Evolutionary conservation across 192 early-diverging fungal genomes (phyloP).

Genomic region (Chytriomyces sp.): DNA sequence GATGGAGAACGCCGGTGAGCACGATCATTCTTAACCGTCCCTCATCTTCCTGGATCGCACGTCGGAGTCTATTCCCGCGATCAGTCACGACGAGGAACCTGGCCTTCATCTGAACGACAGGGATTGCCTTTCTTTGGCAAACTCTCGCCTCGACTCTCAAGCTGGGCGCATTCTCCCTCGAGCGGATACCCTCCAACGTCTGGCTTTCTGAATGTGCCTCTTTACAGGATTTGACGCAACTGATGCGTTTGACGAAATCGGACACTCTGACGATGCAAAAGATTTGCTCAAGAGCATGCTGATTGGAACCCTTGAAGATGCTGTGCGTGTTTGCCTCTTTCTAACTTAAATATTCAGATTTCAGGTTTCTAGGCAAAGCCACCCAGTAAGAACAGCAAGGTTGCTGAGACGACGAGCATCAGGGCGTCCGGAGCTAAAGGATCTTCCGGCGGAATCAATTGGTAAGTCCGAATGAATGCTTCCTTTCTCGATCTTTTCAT

Average conservation of each 20-base stretch:
- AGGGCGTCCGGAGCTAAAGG: background rate
- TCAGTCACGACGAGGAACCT: background rate
- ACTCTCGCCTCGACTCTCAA: background rate
- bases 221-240: conserved; percentile 71
- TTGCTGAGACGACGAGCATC: conserved; percentile 16
- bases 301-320: conserved; percentile 67
- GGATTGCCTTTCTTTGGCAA: background rate
- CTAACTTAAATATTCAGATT: background rate
- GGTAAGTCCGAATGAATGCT: background rate
- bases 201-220: background rate
- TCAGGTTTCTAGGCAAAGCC: conserved; percentile 10
- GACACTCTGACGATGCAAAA: conserved; percentile 93
- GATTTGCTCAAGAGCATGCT: conserved; percentile 75
- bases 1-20: conserved; percentile 81
- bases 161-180: background rate
- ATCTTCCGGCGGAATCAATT: background rate
- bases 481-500: background rate
- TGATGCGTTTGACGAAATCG: conserved; percentile 95
- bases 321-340: conserved; percentile 10
- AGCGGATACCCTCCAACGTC: background rate
- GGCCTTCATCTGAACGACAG: background rate
- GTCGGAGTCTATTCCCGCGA: too few relatives aligned
- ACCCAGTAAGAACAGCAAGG: conserved; percentile 20
- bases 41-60: too few relatives aligned
- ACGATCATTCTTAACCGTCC: too few relatives aligned